Conservation (phyloP, 192 early-diverging fungal species). For the Pilaira anomala region DNA sequence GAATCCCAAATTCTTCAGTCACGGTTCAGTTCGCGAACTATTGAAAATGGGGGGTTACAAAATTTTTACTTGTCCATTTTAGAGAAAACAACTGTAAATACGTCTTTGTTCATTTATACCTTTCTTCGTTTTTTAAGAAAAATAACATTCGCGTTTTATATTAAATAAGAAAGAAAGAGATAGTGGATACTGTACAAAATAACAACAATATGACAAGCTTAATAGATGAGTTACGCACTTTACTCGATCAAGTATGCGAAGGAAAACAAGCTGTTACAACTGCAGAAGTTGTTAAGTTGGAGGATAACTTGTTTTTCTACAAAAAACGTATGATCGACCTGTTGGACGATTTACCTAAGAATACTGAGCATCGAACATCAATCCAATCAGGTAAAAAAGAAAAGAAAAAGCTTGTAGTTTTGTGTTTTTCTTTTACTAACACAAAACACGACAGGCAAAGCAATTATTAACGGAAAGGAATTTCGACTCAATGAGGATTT, state of each 20-base stretch:
- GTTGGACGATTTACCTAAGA: constrained; percentile 28
- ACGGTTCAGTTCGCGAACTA: too few relatives aligned
- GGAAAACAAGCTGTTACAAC: background rate
- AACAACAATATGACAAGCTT: background rate
- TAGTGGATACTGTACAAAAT: background rate
- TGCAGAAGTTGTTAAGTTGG: too few relatives aligned
- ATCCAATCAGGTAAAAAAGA: constrained; percentile 23
- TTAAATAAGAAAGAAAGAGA: background rate
- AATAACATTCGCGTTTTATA: too few relatives aligned
- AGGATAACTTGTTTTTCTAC: background rate
- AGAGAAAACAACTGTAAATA: too few relatives aligned
- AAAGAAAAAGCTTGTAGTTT: too few relatives aligned
- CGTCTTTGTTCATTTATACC: too few relatives aligned
- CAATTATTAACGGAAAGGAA: constrained; percentile 55
- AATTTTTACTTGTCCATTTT: too few relatives aligned
- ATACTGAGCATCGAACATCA: constrained; percentile 20
- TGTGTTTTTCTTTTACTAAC: background rate
- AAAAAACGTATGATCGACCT: constrained; percentile 2
- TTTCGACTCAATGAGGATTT: constrained; percentile 70
- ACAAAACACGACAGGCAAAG: constrained; percentile 35
- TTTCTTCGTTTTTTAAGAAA: too few relatives aligned
- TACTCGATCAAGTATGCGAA: constrained; percentile 3
- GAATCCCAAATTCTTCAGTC: too few relatives aligned
- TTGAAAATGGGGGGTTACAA: too few relatives aligned
- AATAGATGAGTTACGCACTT: background rate